These are phyloP conservation scores for Vanilla planifolia DNA, from an alignment of 106 monocot genomes.

Conservation along the genomic window DNA sequence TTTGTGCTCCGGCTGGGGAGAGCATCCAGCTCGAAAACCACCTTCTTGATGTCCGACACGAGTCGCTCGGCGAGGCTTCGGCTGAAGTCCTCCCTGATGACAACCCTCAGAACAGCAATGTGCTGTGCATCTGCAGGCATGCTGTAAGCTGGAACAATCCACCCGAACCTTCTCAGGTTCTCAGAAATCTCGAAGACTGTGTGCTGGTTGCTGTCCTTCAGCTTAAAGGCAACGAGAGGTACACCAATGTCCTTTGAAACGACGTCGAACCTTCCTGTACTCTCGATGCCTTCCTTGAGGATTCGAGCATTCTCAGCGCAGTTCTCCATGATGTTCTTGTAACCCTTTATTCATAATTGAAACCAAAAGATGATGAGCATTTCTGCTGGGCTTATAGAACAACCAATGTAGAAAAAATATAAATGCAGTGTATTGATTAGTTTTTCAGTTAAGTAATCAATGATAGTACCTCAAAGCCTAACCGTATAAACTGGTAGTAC, in stretches of 20 bases:
- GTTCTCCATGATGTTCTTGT: slow-evolving; percentile 80
- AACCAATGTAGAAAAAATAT: too few relatives aligned
- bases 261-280: slow-evolving; percentile 53
- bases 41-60: slow-evolving; percentile 40
- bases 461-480: slow-evolving; percentile 64
- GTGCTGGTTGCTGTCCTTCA: slow-evolving; percentile 49
- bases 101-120: slow-evolving; percentile 63
- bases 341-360: slow-evolving; percentile 33
- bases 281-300: slow-evolving; percentile 45
- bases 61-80: slow-evolving; percentile 69
- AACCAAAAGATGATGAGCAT: too few relatives aligned
- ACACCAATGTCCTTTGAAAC: slow-evolving; percentile 78
- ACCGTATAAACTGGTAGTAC: slow-evolving; percentile 82
- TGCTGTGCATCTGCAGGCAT: slow-evolving; percentile 77
- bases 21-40: slow-evolving; percentile 43
- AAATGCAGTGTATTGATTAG: too few relatives aligned
- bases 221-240: slow-evolving; percentile 69
- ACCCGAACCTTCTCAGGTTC: slow-evolving; percentile 57
- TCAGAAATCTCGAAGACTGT: slow-evolving; percentile 67
- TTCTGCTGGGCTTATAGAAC: too few relatives aligned
- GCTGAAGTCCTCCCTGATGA: slow-evolving; percentile 88
- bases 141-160: slow-evolving; percentile 90
- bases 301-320: slow-evolving; percentile 58
- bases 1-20: slow-evolving; percentile 6
- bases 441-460: not conserved